Percentiles rank a stretch among this genome's conserved stretches.
These are phyloP conservation scores for Bruguiera parviflora DNA, from an alignment of 345 rosid genomes.

Conservation along the genomic window DNA sequence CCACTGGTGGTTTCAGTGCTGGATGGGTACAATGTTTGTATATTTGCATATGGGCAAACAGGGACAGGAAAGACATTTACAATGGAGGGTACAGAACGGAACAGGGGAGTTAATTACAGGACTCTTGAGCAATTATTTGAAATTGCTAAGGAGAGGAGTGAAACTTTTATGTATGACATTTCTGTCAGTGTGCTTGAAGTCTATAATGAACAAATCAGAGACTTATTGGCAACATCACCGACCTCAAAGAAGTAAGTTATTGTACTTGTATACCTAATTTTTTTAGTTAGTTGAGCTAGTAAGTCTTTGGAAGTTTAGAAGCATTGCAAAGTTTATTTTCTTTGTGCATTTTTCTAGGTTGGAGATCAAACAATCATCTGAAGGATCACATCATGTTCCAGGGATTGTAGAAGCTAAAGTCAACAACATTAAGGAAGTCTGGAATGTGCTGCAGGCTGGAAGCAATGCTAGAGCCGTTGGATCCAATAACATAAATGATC, in stretches of 20 bases:
- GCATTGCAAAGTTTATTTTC: background rate
- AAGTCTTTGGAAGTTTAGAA: background rate
- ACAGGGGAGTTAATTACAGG: slow-evolving; percentile 89
- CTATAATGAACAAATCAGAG: slow-evolving; percentile 95
- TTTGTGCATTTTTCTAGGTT: slow-evolving; percentile 41
- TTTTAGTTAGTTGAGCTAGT: background rate
- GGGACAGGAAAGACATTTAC: slow-evolving; percentile 98
- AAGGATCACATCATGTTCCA: slow-evolving; percentile 81
- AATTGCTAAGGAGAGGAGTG: slow-evolving; percentile 70
- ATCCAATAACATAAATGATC: slow-evolving; percentile 91
- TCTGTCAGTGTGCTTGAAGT: slow-evolving; percentile 97
- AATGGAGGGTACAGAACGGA: slow-evolving; percentile 83
- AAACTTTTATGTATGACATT: slow-evolving; percentile 55
- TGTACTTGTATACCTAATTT: background rate
- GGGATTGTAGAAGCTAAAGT: slow-evolving; percentile 86
- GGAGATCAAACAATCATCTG: slow-evolving; percentile 87
- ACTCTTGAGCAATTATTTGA: slow-evolving; percentile 79
- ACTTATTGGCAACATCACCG: slow-evolving; percentile 74
- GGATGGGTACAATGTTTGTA: slow-evolving; percentile 96
- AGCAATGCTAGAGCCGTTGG: slow-evolving; percentile 93
- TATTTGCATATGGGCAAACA: slow-evolving; percentile 95
- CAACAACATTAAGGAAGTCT: slow-evolving; percentile 60
- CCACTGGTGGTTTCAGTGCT: slow-evolving; percentile 85
- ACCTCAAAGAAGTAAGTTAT: slow-evolving; percentile 61
- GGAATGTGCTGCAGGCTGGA: slow-evolving; percentile 83